Conservation (phyloP, 495 filamentous ascomycete genomes). For the Podospora pseudocomata region DNA sequence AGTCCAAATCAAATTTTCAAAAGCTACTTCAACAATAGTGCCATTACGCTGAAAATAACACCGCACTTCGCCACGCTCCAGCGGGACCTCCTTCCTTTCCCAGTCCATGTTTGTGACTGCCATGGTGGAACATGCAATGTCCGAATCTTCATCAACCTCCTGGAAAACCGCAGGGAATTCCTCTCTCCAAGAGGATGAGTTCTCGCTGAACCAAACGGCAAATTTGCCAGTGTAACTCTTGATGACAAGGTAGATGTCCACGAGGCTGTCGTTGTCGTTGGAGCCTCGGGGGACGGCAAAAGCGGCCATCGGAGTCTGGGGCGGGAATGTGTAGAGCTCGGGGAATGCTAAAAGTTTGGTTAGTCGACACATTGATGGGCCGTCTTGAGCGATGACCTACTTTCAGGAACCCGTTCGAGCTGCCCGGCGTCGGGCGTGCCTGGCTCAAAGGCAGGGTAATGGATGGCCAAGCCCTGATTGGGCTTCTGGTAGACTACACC, state of each 20-base stretch:
- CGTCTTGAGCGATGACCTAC: not conserved
- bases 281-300: not conserved
- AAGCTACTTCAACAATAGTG: not conserved
- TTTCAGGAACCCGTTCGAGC: not conserved
- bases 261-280: not conserved
- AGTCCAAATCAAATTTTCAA: not conserved
- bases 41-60: not conserved
- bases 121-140: not conserved
- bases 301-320: not conserved
- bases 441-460: not conserved
- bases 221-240: not conserved
- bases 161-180: not conserved
- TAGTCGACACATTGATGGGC: not conserved
- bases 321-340: not conserved
- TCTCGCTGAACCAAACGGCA: not conserved
- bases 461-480: not conserved
- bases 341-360: not conserved
- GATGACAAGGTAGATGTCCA: not conserved
- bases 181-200: not conserved
- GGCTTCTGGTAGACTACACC: not conserved
- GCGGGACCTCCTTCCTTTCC: not conserved
- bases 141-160: not conserved
- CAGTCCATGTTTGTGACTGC: not conserved
- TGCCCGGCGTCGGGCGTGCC: not conserved
- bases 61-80: not conserved